Base-by-base conservation (phyloP, 1,284 basidiomycete species). In the Calocybe gambosa region DNA sequence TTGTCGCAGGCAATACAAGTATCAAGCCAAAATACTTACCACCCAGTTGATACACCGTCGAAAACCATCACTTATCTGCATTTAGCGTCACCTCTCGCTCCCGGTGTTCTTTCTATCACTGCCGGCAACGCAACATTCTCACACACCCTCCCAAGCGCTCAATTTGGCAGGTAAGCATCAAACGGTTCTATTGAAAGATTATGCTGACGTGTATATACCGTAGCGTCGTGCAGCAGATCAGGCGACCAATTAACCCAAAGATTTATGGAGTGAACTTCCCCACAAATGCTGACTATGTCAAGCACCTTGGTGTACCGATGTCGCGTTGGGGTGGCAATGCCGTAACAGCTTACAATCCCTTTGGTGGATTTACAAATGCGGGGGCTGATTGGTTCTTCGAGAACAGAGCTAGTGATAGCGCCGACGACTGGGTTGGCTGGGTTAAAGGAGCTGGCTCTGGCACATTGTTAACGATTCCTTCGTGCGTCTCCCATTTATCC, bases 201-300 rank as follows among this genome's bases (percentile, higher is more conserved):
- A 6, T 19, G 21, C 38, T 19, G 7, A 21, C 21, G 20, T 39
- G 26, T 12, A 9, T 38, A 20, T 61, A 29, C 43, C 1, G 21
- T n/a, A 69, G 67, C 42, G 62, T 73, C 50, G 63, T 65, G 16
- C 60, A 65, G 46, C 37, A 54, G 16, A 64, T 66, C 42, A 66
- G 60, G n/a, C 56, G 51, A 20, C 55, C 66, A 10, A 76, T 76
- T 50, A 68, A 64, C 48, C 67, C 71, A 2, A 58, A 59, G 36
- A 65, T 77, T 38, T 77, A 77, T 46, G 74, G 74, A 29, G 68
- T 75, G 50, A 75, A 75, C 58, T 77, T 71, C 64, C 74, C 74
- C 1, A 65, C 70, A 0, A 62, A 56, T 45, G 67, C 69, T 8
- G 56, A 58, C 38, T 75, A 74, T 54, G 69, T 77, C 47, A 54